Evolutionary conservation across 2,329 filamentous ascomycete species (phyloP), one percentile per base, ranked within the genome.

Genomic region (Aspergillus phoenicis): DNA sequence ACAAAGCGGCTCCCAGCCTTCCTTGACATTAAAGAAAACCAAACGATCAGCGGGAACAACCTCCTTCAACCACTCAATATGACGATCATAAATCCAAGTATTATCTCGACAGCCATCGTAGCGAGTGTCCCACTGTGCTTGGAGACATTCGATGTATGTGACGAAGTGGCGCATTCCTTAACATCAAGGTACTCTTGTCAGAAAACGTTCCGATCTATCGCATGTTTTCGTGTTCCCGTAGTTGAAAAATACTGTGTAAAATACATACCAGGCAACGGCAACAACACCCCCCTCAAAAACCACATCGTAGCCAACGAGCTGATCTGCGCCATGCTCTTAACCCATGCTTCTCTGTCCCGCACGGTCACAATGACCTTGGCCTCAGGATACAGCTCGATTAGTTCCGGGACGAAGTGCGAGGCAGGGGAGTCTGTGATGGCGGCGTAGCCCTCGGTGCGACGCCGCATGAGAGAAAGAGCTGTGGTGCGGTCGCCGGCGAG

Each of bases 311-410:
- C 17, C 22, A 22, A 28, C 11, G n/a, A 54, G 38, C 52, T 33
- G 39, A 15, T 33, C 2, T 49, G 22, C 13, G n/a, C 15, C 47
- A 49, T 24, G 22, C 4, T 57, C 47, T 7, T 39, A 39, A 48
- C 56, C 61, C 11, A 49, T 2, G 22, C 38, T 20, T 63, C 57
- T 64, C 66, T 45, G 47, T 68, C 58, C 20, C 70, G 68, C 6
- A 49, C 36, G n/a, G 62, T 67, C 4, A 72, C 47, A 36, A 72
- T 66, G 5, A 71, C 68, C 43, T 71, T 70, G 8, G 69, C 68
- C 5, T 68, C 63, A 0, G 70, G 69, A 43, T 71, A 72, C 0
- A 67, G 62, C 11, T 22, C 41, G 38, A 70, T 65, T 2, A 71
- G 28, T 48, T 70, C 70, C 1, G 61, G 39, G 5, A 62, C 62